Percentiles rank a stretch among this genome's conserved stretches.
phyloP scores from a whole-genome alignment of 108 stramenopile species.

The Pseudonitzschia multiseries region DNA sequence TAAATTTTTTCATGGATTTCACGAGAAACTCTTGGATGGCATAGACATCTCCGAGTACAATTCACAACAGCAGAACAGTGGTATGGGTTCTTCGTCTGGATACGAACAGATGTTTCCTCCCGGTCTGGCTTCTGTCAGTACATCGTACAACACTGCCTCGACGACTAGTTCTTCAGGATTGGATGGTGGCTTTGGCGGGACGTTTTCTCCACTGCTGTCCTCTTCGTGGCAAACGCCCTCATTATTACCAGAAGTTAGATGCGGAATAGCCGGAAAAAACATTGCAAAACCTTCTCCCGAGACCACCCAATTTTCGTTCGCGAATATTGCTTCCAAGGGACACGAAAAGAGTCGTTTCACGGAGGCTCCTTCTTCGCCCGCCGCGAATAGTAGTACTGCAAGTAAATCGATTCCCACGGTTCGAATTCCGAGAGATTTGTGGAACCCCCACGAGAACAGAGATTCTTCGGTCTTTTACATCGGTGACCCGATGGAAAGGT shows the following conservation, averaged over 20 bases:
- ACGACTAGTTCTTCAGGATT: not conserved
- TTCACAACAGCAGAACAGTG: not conserved
- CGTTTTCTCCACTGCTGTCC: slow-evolving; percentile 8
- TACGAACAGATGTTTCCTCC: slow-evolving; percentile 1
- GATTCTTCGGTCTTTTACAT: slow-evolving; percentile 55
- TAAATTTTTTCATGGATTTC: slow-evolving; percentile 72
- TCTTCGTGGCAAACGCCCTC: slow-evolving; percentile 14
- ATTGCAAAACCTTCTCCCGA: slow-evolving; percentile 10
- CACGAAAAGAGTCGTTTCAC: slow-evolving; percentile 33
- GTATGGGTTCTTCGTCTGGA: not conserved
- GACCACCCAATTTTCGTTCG: slow-evolving; percentile 39
- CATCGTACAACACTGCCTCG: no score
- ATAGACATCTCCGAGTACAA: slow-evolving; percentile 17
- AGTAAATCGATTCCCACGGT: slow-evolving; percentile 31
- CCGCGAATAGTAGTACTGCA: not conserved
- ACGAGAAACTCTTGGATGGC: slow-evolving; percentile 57
- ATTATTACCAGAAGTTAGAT: not conserved
- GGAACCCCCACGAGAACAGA: slow-evolving; percentile 57
- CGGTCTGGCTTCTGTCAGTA: not conserved
- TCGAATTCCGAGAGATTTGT: slow-evolving; percentile 63
- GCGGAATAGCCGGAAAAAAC: not conserved
- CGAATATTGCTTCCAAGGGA: slow-evolving; percentile 57
- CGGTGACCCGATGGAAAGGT: slow-evolving; percentile 61
- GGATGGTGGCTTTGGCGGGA: slow-evolving; percentile 8
- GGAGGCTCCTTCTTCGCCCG: slow-evolving; percentile 1